Percentiles rank a stretch among this genome's conserved stretches.
Evolutionary conservation across 2,329 filamentous ascomycete genomes (phyloP).

Genomic region (Ceratocystis diversiconidia): DNA sequence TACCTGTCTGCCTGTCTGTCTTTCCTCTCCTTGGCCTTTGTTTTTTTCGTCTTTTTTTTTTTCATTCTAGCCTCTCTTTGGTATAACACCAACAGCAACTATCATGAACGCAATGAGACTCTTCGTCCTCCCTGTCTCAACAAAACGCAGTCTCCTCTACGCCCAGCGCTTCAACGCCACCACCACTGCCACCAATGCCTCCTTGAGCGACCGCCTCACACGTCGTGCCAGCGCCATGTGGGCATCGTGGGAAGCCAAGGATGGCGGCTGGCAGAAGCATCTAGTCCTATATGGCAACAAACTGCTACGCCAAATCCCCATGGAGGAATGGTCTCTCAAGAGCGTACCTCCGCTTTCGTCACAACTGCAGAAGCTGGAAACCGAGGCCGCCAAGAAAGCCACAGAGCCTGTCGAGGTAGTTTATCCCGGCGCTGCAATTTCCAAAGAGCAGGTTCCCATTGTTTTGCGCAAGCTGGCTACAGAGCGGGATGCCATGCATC

Average conservation of each 20-base stretch:
- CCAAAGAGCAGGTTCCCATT: conserved; percentile 44
- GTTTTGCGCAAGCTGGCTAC: conserved; percentile 60
- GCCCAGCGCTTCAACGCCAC: conserved; percentile 58
- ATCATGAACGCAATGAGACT: conserved; percentile 55
- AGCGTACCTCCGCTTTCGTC: conserved; percentile 68
- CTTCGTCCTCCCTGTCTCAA: conserved; percentile 86
- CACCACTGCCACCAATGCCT: conserved; percentile 25
- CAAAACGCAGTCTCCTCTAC: conserved; percentile 79
- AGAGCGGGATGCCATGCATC: conserved; percentile 68
- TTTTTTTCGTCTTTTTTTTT: neutral
- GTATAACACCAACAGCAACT: neutral
- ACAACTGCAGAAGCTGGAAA: conserved; percentile 8
- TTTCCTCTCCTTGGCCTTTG: neutral
- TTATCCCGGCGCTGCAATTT: conserved; percentile 60
- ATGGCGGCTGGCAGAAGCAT: conserved; percentile 74
- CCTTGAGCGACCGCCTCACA: conserved; percentile 49
- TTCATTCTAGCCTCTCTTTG: neutral
- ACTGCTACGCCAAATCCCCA: conserved; percentile 74
- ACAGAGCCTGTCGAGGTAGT: conserved; percentile 48
- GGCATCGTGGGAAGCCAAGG: conserved; percentile 74
- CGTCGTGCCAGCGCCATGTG: conserved; percentile 61
- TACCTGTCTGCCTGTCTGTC: neutral
- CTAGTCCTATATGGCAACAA: conserved; percentile 78
- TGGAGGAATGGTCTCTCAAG: conserved; percentile 96
- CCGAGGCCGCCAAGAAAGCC: conserved; percentile 23